Evolutionary conservation across 2,329 filamentous ascomycete genomes (phyloP), one percentile per base, ranked within the genome.

Genomic region (Penicillium polonicum): DNA sequence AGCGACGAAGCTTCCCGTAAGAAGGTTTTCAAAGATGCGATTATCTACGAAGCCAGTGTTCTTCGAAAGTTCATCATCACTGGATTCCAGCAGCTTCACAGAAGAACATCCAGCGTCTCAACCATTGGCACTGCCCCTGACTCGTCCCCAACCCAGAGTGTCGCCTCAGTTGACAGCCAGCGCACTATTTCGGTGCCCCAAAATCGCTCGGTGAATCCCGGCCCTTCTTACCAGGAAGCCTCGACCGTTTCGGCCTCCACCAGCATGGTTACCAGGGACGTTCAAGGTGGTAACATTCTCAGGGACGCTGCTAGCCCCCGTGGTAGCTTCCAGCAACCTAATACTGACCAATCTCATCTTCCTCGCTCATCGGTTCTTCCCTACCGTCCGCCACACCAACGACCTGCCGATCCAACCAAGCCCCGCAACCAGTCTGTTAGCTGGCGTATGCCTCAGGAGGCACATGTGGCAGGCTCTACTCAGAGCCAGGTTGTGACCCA

Each of bases 21-120:
- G 1, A 55, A 38, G 15, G n/a, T 21, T 2, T 62, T 49, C 38
- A 43, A 36, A 5, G 56, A 57, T 6, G 56, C 60, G 0, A 29
- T 55, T 21, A 27, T 13, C 39, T 56, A 54, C 10, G 60, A 62
- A 44, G 29, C 29, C 8, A 19, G 27, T 38, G 33, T 62, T 21
- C 36, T 62, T 5, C 49, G 56, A 1, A 38, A 53, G 13, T 29
- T 62, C n/a, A 21, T 62, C 3, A 52, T 56, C 17, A 52, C 59
- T n/a, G 59, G 60, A 31, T 57, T 46, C 10, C 23, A 55, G n/a
- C 25, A 49, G 12, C 9, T 50, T 3, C 44, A 25, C 33, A 15
- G 36, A 15, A 27, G 52, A 6, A 15, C 35, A 2, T 23, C 45
- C 1, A 56, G 53, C 19, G 9, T 31, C 23, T 56, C 53, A 2